Percentiles rank a stretch among this genome's conserved stretches.
phyloP scores from a whole-genome alignment of 2,329 filamentous ascomycete species.

The Metarhizium album region DNA sequence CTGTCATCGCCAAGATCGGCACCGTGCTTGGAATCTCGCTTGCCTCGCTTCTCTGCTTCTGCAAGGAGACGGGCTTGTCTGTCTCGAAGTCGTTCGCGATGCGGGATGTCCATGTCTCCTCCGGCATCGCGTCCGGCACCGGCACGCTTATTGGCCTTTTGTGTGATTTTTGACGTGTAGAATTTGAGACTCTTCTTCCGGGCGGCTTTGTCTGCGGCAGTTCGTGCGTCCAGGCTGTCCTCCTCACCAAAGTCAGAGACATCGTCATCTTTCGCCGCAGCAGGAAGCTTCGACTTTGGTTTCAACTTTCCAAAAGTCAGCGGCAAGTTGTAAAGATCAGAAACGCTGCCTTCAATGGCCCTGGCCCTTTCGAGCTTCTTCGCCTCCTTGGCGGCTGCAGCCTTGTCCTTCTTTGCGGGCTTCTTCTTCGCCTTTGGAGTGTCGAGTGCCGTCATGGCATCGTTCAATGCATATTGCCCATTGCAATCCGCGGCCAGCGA shows the following conservation, averaged over 20 bases:
- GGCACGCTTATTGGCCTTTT: constrained; percentile 81
- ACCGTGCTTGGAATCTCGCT: constrained; percentile 49
- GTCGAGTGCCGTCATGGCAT: constrained; percentile 8
- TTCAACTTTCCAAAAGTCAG: constrained; percentile 38
- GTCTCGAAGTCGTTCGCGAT: constrained; percentile 80
- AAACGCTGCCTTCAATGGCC: constrained; percentile 59
- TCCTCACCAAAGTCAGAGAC: constrained; percentile 94
- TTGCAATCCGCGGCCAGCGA: constrained; percentile 16
- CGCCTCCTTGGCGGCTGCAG: constrained; percentile 26
- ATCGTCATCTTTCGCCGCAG: constrained; percentile 38
- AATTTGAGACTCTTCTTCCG: constrained; percentile 91
- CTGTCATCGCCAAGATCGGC: constrained; percentile 59
- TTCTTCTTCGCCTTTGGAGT: constrained; percentile 21
- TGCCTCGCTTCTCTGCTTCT: constrained; percentile 78
- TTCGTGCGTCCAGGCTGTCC: constrained; percentile 61
- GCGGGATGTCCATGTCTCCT: constrained; percentile 73
- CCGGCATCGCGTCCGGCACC: constrained; percentile 63
- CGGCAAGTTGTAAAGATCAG: constrained; percentile 55
- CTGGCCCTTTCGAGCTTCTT: constrained; percentile 37
- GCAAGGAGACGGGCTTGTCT: constrained; percentile 75
- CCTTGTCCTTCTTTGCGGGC: constrained; percentile 25
- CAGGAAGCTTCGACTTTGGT: constrained; percentile 20
- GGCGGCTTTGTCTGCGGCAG: constrained; percentile 76
- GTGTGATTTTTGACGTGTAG: constrained; percentile 95
- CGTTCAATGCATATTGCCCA: constrained; percentile 11